Evolutionary conservation across 345 rosid species (phyloP).

Genomic region (Lepidium sativum): DNA sequence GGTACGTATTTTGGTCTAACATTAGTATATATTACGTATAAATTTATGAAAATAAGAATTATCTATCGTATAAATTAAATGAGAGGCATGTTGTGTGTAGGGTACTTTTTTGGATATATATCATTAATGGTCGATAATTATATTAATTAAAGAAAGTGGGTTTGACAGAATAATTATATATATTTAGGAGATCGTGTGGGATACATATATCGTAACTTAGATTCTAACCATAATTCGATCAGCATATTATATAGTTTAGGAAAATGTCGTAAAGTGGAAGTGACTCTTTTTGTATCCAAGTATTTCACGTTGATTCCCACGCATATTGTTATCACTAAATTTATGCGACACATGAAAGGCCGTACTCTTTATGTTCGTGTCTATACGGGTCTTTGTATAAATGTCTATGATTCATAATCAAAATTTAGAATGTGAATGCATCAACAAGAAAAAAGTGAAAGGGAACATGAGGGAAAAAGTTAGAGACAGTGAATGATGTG

Average conservation of each 20-base stretch:
- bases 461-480: constrained; percentile 29
- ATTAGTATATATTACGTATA: not conserved
- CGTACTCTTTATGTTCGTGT: constrained; percentile 9
- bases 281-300: constrained; percentile 19
- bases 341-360: constrained; percentile 26
- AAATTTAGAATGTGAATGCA: constrained; percentile 12
- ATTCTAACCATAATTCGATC: constrained; percentile 16
- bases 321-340: constrained; percentile 14
- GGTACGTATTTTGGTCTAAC: constrained; percentile 30
- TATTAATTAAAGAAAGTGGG: constrained; percentile 7
- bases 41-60: not conserved
- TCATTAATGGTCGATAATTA: constrained; percentile 9
- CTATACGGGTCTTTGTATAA: constrained; percentile 15
- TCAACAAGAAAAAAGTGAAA: constrained; percentile 17
- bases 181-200: constrained; percentile 10
- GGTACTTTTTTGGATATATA: not conserved
- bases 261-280: constrained; percentile 19
- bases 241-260: constrained; percentile 3
- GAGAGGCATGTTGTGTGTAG: not conserved
- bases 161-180: constrained; percentile 26
- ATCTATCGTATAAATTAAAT: not conserved
- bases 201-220: constrained; percentile 2
- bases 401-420: not conserved
- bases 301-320: constrained; percentile 26
- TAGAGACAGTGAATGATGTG: constrained; percentile 20